Conservation (phyloP, 164 flowering plant species). For the Chimonanthus praecox region DNA sequence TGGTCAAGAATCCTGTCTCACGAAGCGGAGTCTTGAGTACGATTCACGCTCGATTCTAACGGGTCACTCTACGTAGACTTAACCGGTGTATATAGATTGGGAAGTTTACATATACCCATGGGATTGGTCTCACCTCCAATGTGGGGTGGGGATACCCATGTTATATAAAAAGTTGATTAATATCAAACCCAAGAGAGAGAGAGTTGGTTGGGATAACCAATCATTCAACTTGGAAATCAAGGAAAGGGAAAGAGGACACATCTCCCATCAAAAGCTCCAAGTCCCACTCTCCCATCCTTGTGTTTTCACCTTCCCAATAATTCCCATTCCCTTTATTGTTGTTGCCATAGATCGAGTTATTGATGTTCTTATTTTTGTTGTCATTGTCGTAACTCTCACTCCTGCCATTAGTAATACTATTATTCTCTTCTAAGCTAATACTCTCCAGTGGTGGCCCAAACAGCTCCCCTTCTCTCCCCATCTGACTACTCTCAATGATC, state of each 20-base stretch:
- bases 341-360: conserved; percentile 19
- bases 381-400: conserved; percentile 12
- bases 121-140: too few relatives aligned
- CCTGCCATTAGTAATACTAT: conserved; percentile 6
- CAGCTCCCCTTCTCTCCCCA: conserved; percentile 30
- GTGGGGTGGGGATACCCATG: not conserved
- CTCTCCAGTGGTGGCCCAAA: conserved; percentile 51
- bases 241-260: conserved; percentile 55
- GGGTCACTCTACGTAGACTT: not conserved
- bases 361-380: conserved; percentile 15
- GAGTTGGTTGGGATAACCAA: not conserved
- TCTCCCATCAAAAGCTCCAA: conserved; percentile 76
- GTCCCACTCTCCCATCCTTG: conserved; percentile 71
- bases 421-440: conserved; percentile 29
- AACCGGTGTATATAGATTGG: too few relatives aligned
- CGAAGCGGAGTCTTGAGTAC: not conserved
- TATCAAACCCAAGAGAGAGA: not conserved
- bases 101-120: too few relatives aligned
- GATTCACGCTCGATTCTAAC: not conserved
- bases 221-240: conserved; percentile 52
- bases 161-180: not conserved
- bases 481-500: conserved; percentile 22
- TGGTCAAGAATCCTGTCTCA: not conserved
- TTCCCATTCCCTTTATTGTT: conserved; percentile 22
- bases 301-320: conserved; percentile 52